A percentile compares a stretch with the other conserved stretches of the same genome.
These are phyloP conservation scores for Acacia confusa DNA, from an alignment of 306 rosid genomes.

Conservation along the genomic window DNA sequence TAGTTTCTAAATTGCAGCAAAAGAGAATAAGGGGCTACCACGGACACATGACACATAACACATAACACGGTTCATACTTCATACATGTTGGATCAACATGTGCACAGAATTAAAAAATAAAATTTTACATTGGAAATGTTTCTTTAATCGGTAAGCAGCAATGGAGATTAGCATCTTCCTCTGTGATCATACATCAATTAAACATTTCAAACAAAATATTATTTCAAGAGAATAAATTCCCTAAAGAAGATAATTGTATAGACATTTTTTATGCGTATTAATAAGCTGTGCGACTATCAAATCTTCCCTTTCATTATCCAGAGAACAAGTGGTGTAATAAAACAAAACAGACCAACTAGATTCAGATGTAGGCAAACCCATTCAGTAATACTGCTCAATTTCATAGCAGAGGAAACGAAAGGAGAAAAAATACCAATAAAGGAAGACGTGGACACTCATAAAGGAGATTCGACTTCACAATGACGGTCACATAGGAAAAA, in stretches of 20 bases:
- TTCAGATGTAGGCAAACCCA: background rate
- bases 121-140: background rate
- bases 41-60: background rate
- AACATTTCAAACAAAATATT: conserved; percentile 2
- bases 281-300: too few relatives aligned
- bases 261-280: too few relatives aligned
- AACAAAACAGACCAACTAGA: conserved; percentile 12
- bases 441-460: background rate
- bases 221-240: background rate
- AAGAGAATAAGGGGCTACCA: background rate
- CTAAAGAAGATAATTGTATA: background rate
- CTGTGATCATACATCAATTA: conserved; percentile 2
- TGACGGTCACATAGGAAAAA: background rate
- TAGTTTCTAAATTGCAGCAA: conserved; percentile 16
- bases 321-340: background rate
- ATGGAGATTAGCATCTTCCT: background rate
- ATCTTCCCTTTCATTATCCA: too few relatives aligned
- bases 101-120: background rate
- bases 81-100: background rate
- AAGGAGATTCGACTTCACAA: background rate
- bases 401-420: background rate
- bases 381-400: background rate
- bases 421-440: background rate
- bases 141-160: background rate
- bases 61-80: background rate